These are phyloP conservation scores for Talaromyces atroroseus DNA, from an alignment of 2,329 filamentous ascomycete species.

Conservation along the genomic window DNA sequence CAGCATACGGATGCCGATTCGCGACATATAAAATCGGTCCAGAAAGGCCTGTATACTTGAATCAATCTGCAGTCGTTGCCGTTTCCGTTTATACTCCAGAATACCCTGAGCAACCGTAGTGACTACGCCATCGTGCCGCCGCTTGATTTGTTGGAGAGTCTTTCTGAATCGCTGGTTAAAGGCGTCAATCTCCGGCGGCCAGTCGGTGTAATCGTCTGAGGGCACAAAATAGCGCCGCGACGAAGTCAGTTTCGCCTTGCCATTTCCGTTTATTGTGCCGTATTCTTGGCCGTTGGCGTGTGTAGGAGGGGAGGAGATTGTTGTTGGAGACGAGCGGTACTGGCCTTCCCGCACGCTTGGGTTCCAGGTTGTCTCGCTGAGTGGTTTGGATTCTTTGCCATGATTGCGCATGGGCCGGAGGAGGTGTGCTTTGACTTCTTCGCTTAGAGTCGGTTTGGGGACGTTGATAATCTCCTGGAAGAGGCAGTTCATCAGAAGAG, in stretches of 20 bases:
- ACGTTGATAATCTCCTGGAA: conserved; percentile 79
- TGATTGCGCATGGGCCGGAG: conserved; percentile 47
- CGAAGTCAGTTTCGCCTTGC: conserved; percentile 41
- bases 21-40: conserved; percentile 99
- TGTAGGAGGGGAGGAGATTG: conserved; percentile 16
- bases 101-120: conserved; percentile 98
- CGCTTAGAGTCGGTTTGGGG: conserved; percentile 67
- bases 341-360: conserved; percentile 83
- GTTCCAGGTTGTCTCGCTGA: conserved; percentile 81
- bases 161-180: conserved; percentile 91
- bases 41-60: conserved; percentile 95
- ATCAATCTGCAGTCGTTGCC: conserved; percentile 97
- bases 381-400: conserved; percentile 58
- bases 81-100: conserved; percentile 92
- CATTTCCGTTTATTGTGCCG: conserved; percentile 36
- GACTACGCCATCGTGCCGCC: conserved; percentile 92
- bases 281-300: conserved; percentile 38
- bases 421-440: conserved; percentile 73
- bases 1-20: conserved; percentile 97
- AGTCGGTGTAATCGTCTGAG: conserved; percentile 79
- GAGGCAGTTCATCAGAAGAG: conserved; percentile 6
- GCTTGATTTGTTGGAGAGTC: conserved; percentile 88
- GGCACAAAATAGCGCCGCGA: conserved; percentile 80
- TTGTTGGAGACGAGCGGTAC: conserved; percentile 53
- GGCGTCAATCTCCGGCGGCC: conserved; percentile 89